Percentiles rank a stretch among this genome's conserved stretches.
Conservation (phyloP, 2,329 filamentous ascomycete species). For the Fusarium falciforme region DNA sequence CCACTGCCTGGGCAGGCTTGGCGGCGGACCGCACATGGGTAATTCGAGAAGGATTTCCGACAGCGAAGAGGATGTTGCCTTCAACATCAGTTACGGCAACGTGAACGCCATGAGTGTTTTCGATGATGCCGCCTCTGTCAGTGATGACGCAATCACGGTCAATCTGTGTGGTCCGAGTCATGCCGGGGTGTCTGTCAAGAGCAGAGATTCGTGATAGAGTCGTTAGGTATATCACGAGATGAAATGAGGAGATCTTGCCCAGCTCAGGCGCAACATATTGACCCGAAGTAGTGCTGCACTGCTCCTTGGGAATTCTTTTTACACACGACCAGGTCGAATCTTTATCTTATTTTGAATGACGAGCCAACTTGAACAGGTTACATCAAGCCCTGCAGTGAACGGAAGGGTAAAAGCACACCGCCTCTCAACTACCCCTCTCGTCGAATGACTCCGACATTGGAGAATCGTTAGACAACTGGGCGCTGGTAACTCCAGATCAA, state of each 20-base stretch:
- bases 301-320: not conserved
- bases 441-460: not conserved
- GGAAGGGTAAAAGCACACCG: not conserved
- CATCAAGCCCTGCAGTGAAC: not conserved
- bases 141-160: slow-evolving; percentile 49
- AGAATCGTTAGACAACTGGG: not conserved
- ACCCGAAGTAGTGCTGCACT: not conserved
- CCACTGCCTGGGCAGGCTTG: slow-evolving; percentile 59
- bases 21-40: slow-evolving; percentile 58
- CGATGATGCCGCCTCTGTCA: slow-evolving; percentile 53
- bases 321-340: not conserved
- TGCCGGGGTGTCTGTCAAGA: not conserved
- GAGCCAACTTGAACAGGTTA: not conserved
- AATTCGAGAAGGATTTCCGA: slow-evolving; percentile 54
- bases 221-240: not conserved
- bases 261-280: not conserved
- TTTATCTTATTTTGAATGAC: not conserved
- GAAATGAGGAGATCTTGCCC: not conserved
- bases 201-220: not conserved
- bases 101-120: slow-evolving; percentile 58
- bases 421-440: not conserved
- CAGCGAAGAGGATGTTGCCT: slow-evolving; percentile 52
- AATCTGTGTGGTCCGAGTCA: slow-evolving; percentile 24
- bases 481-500: not conserved
- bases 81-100: slow-evolving; percentile 53